These are phyloP conservation scores for Quercus lobata DNA, from an alignment of 331 rosid genomes.

Conservation along the genomic window DNA sequence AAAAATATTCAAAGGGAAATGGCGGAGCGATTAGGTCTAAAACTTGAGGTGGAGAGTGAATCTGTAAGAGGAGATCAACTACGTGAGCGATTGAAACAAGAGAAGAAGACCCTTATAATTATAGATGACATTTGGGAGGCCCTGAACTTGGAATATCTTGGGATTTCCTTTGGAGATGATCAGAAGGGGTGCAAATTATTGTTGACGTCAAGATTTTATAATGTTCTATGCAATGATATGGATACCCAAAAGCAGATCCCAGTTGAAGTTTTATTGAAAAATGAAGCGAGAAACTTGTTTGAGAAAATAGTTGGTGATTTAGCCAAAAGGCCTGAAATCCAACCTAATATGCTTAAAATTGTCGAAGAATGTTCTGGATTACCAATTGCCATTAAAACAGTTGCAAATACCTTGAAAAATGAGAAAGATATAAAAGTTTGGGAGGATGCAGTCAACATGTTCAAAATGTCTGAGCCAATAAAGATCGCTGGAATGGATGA, in stretches of 20 bases:
- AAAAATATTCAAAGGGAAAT: not conserved
- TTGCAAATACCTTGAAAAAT: slow-evolving; percentile 1
- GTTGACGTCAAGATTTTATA: slow-evolving; percentile 13
- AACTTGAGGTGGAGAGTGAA: not conserved
- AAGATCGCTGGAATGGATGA: not conserved
- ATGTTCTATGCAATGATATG: slow-evolving; percentile 6
- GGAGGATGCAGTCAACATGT: not conserved
- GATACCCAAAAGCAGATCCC: not conserved
- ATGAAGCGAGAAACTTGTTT: slow-evolving; percentile 16
- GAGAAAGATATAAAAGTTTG: not conserved
- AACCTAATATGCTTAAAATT: not conserved
- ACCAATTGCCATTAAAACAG: slow-evolving; percentile 1
- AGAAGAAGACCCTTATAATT: not conserved
- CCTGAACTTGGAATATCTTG: not conserved
- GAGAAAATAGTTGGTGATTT: not conserved
- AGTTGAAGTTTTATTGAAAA: not conserved
- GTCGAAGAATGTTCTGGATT: not conserved
- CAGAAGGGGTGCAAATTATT: slow-evolving; percentile 16
- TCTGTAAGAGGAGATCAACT: not conserved
- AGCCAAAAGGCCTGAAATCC: not conserved
- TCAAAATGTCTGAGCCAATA: not conserved
- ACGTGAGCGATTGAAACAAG: not conserved
- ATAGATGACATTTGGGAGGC: not conserved
- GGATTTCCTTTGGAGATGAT: not conserved
- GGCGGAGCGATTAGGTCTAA: not conserved